Base-by-base conservation (phyloP, 306 rosid genomes). In the Phaseolus lunatus region DNA sequence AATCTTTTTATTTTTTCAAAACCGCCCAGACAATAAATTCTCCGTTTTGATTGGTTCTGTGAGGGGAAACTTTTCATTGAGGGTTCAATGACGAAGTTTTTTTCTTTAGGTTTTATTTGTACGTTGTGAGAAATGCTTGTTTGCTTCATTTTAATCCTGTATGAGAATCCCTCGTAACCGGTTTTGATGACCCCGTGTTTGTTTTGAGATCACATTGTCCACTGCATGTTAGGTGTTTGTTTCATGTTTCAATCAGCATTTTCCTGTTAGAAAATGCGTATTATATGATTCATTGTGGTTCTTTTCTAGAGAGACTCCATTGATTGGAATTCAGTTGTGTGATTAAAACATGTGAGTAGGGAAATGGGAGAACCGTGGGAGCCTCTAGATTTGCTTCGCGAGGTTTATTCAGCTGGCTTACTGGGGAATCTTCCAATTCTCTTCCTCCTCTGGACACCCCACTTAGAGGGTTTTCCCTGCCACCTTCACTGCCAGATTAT, bases 401-500 rank as follows among this genome's bases (percentile, higher is more conserved):
- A 39, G 52, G 33, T 41, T 20, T 66, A 6, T 66, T 66, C 71
- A 41, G 33, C 50, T 66, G 71, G 71, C 19, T 66, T 41, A 11
- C 33, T 66, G 71, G 33, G 52, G 71, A 41, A 20, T 66, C 52
- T 66, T 39, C 52, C 10, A 41, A 11, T 39, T 5, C 52, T 20
- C 33, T 39, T 66, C 71, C 71, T 66, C 52, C 33, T 41, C 71
- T 66, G 22, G 5, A 66, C 71, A 66, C 52, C 31, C 71, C 71
- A 2, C 33, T 19, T 66, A 13, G 12, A 39, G 71, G 71, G 33
- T n/a, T 66, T 41, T n/a, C 71, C 71, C 12, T 12, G 9, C 71
- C 71, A 39, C 10, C 71, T 66, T 10, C 71, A 66, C 52, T 66
- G 31, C 71, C 71, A 10, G 71, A 66, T 66, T 66, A 66, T 66